Conservation (phyloP, 768 basidiomycete species). For the Phaeotremella skinneri region DNA sequence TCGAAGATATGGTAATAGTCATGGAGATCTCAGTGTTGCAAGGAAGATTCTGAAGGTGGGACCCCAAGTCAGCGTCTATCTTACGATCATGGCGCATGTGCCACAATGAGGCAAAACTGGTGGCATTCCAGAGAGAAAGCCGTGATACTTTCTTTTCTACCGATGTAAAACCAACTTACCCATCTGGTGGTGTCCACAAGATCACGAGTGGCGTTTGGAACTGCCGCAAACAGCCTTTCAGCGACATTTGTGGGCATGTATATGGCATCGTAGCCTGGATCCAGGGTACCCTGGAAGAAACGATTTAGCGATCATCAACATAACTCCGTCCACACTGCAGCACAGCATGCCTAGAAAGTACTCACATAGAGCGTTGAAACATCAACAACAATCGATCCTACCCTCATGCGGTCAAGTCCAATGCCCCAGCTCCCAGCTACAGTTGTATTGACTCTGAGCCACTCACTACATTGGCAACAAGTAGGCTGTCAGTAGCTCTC, state of each 20-base stretch:
- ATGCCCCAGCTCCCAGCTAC: constrained; percentile 40
- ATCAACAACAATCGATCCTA: constrained; percentile 29
- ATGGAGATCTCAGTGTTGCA: constrained; percentile 43
- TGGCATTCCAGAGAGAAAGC: too few relatives aligned
- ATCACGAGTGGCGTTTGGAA: constrained; percentile 34
- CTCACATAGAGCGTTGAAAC: constrained; percentile 32
- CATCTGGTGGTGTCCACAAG: constrained; percentile 31
- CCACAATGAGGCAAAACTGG: too few relatives aligned
- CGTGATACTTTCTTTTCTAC: too few relatives aligned
- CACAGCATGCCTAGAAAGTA: neutral
- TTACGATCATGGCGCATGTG: too few relatives aligned
- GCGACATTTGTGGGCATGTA: constrained; percentile 39
- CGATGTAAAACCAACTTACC: constrained; percentile 26
- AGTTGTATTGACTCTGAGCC: constrained; percentile 28
- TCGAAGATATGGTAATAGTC: constrained; percentile 30
- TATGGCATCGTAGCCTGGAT: constrained; percentile 46
- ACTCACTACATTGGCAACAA: constrained; percentile 35
- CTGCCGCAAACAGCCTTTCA: constrained; percentile 24
- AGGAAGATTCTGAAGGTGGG: constrained; percentile 43
- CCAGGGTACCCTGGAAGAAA: constrained; percentile 33
- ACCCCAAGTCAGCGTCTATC: too few relatives aligned
- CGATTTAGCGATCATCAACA: neutral
- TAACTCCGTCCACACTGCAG: neutral
- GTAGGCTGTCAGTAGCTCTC: neutral
- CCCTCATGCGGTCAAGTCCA: constrained; percentile 27